phyloP scores from a whole-genome alignment of 768 basidiomycete species.

The Nidularia sp. region DNA sequence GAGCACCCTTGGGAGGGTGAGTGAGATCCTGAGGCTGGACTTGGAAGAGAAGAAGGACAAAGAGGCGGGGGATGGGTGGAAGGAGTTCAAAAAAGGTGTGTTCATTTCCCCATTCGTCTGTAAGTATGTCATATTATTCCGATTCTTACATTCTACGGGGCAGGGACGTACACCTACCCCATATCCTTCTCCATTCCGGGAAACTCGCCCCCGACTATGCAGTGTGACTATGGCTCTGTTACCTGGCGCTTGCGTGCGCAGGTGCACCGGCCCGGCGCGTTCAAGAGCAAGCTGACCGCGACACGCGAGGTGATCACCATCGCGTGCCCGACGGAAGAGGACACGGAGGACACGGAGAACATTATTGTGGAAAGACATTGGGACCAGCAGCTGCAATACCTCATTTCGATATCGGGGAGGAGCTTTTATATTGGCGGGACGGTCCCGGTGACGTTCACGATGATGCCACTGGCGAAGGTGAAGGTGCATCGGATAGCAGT shows the following conservation, averaged over 20 bases:
- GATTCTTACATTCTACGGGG: not conserved
- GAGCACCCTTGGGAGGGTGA: conserved; percentile 28
- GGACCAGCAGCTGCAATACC: conserved; percentile 85
- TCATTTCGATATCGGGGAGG: conserved; percentile 68
- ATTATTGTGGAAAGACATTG: conserved; percentile 86
- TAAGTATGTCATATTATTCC: not conserved
- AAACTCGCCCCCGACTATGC: conserved; percentile 72
- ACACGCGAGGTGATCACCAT: conserved; percentile 72
- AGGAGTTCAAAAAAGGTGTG: conserved; percentile 83
- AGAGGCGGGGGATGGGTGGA: conserved; percentile 59
- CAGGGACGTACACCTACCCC: conserved; percentile 91
- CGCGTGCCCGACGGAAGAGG: conserved; percentile 73
- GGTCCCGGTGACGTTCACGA: conserved; percentile 73
- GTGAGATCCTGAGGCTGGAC: conserved; percentile 34
- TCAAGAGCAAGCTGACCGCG: conserved; percentile 68
- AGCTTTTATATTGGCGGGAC: conserved; percentile 81
- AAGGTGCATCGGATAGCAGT: conserved; percentile 73
- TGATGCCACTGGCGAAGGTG: conserved; percentile 82
- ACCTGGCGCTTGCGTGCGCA: conserved; percentile 76
- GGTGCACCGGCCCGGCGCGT: conserved; percentile 80
- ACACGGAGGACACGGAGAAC: conserved; percentile 77
- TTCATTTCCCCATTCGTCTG: conserved; percentile 1
- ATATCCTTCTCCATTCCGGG: conserved; percentile 87
- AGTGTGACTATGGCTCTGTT: conserved; percentile 72
- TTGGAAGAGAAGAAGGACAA: conserved; percentile 29